Evolutionary conservation across 495 filamentous ascomycete genomes (phyloP), one percentile per base, ranked within the genome.

Genomic region (Aspergillus ostianus): DNA sequence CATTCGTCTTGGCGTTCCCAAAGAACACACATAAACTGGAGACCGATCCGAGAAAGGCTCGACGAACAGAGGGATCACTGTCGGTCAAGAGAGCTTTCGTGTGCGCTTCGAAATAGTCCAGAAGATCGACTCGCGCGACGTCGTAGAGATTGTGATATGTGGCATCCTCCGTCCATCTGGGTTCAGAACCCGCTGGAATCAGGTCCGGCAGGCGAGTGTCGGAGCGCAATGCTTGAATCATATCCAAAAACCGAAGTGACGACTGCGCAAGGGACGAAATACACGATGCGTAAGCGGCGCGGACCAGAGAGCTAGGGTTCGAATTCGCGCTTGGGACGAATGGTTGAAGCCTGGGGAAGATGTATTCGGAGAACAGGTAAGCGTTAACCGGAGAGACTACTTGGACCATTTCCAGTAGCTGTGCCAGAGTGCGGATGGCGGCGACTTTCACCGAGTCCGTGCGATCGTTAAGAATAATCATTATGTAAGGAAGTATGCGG

Each of bases 21-120:
- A 99, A 98, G 73, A 98, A 98, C 55, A 97, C 86, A 68, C 95
- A 99, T 0, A 99, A 81, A 46, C 90, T 89, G 2, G 93, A 87
- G 0, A 99, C 94, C 13, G 94, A 97, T 19, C 88, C 87, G n/a
- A 99, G 81, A 67, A 99, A 97, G 0, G 95, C 91, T 56, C 93
- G 83, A 45, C 92, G 88, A 27, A 99, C 95, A n/a, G 89, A 89
- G 3, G 90, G 81, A 68, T 97, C 89, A 19, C 74, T 80, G 65
- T 99, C 95, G 41, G 93, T 94, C 51, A 99, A 82, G 13, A 99
- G 81, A 10, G 86, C 82, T 72, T 96, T 97, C 12, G 93, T 94
- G 65, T 97, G 92, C 13, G 78, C 72, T 67, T 96, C 92, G 64
- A 99, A 96, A 20, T 89, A 79, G 7, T 86, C 84, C 2, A 91